These are phyloP conservation scores for Mortierella sp. DNA, from an alignment of 371 early-diverging fungal species.

Conservation along the genomic window DNA sequence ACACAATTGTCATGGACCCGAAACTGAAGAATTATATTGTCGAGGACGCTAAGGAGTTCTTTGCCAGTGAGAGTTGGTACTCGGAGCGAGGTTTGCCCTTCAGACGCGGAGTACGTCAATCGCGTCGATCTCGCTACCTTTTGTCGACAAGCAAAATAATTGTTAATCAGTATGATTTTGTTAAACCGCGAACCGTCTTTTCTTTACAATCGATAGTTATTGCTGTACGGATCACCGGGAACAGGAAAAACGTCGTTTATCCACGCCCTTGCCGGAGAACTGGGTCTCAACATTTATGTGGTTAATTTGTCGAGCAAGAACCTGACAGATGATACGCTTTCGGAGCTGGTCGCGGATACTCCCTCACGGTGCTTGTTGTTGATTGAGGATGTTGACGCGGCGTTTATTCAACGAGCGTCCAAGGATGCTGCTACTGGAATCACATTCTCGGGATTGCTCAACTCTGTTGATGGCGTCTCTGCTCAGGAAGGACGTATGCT, in stretches of 20 bases:
- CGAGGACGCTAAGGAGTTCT: slow-evolving; percentile 84
- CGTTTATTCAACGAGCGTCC: slow-evolving; percentile 76
- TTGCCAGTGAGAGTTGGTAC: slow-evolving; percentile 89
- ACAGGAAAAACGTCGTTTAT: slow-evolving; percentile 97
- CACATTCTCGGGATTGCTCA: slow-evolving; percentile 80
- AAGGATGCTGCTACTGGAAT: slow-evolving; percentile 53
- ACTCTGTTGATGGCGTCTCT: slow-evolving; percentile 90
- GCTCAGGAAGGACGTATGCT: slow-evolving; percentile 83
- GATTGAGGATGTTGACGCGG: slow-evolving; percentile 99
- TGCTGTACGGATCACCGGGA: slow-evolving; percentile 91
- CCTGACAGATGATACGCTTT: slow-evolving; percentile 92
- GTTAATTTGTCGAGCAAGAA: slow-evolving; percentile 91
- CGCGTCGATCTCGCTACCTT: not conserved
- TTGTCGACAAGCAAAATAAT: not conserved
- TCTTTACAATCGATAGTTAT: slow-evolving; percentile 58
- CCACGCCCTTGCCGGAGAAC: slow-evolving; percentile 95
- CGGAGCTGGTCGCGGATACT: slow-evolving; percentile 88
- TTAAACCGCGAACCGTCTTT: not conserved
- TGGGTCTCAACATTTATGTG: slow-evolving; percentile 95
- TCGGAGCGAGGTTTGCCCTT: slow-evolving; percentile 93
- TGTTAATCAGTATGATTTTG: not conserved
- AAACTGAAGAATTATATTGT: slow-evolving; percentile 76
- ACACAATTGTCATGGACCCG: slow-evolving; percentile 75
- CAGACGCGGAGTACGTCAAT: slow-evolving; percentile 79
- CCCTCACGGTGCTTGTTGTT: slow-evolving; percentile 94